Base-by-base conservation (phyloP, 2,329 filamentous ascomycete species). In the Fusarium citri region DNA sequence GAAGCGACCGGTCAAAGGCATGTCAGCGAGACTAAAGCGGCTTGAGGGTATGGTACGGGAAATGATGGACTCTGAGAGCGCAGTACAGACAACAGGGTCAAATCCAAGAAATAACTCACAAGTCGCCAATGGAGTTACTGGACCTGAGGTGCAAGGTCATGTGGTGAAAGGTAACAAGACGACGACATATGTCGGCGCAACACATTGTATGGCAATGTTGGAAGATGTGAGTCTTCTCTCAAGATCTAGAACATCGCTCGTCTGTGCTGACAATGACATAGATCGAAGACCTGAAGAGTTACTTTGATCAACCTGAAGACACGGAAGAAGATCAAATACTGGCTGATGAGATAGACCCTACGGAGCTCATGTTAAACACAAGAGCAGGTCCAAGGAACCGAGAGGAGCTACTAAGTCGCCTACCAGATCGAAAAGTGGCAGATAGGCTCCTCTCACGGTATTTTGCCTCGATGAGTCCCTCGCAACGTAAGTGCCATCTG, bases 151-250 rank as follows among this genome's bases (percentile, higher is more conserved):
- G 14, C 75, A 62, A 42, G 84, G 81, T 0, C 80, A 85, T 55
- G 80, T 88, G 9, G 79, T 87, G 22, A 77, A 79, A 23, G 80
- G 83, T 4, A 74, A 80, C 37, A 77, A 78, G 53, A 81, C 80
- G 12, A 83, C 82, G 43, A 86, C 83, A 7, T 89, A 88, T 68
- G 83, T 89, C 7, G 87, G 87, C 2, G 86, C 86, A 6, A 89
- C 87, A 46, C 87, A 89, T 63, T 88, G 86, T 68, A 85, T 88
- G 79, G 87, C 87, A 4, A 88, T 89, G 76, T 77, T 89, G 14
- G 85, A 89, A 72, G 85, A 89, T 79, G 87, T 88, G 70, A 81
- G 83, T 78, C 31, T 22, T 30, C 43, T 14, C 8, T 8, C 26
- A n/a, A 6, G 14, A 14, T 11, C 10, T 30, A 6, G 3, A 15